Evolutionary conservation across 495 filamentous ascomycete species (phyloP).

Genomic region (Aspergillus nanangensis): DNA sequence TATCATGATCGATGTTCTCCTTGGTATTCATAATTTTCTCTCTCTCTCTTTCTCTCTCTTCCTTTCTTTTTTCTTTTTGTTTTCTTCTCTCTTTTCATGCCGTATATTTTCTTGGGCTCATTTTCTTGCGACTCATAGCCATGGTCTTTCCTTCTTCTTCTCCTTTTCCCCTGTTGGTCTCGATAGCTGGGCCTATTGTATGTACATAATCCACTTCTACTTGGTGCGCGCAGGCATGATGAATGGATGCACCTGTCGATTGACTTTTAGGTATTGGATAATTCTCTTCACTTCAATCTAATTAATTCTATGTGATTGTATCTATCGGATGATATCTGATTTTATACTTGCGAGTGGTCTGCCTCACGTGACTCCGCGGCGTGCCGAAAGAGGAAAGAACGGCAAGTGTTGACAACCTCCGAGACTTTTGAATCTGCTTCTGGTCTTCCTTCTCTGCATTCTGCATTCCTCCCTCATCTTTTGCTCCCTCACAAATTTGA

Average conservation of each 20-base stretch:
- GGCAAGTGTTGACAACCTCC: too few relatives aligned
- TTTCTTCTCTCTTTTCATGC: neutral
- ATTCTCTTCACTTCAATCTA: slow-evolving; percentile 8
- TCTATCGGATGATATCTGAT: too few relatives aligned
- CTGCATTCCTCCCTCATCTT: too few relatives aligned
- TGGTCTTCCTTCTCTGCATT: neutral
- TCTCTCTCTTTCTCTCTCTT: slow-evolving; percentile 11
- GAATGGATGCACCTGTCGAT: slow-evolving; percentile 13
- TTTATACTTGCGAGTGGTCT: too few relatives aligned
- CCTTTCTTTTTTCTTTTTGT: neutral
- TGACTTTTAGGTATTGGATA: slow-evolving; percentile 1
- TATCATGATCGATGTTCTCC: slow-evolving; percentile 25
- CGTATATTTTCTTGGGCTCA: neutral
- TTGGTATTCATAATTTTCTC: slow-evolving; percentile 10
- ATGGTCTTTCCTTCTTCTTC: neutral
- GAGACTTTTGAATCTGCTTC: too few relatives aligned
- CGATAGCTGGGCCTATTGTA: neutral
- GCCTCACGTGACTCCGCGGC: too few relatives aligned
- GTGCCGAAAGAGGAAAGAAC: too few relatives aligned
- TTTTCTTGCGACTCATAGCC: neutral
- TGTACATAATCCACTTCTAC: slow-evolving; percentile 19
- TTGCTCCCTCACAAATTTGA: neutral
- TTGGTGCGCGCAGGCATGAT: slow-evolving; percentile 24
- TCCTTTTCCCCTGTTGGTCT: neutral
- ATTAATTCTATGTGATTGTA: neutral